Conservation (phyloP, 2,329 filamentous ascomycete genomes). For the Juglanconis juglandina region DNA sequence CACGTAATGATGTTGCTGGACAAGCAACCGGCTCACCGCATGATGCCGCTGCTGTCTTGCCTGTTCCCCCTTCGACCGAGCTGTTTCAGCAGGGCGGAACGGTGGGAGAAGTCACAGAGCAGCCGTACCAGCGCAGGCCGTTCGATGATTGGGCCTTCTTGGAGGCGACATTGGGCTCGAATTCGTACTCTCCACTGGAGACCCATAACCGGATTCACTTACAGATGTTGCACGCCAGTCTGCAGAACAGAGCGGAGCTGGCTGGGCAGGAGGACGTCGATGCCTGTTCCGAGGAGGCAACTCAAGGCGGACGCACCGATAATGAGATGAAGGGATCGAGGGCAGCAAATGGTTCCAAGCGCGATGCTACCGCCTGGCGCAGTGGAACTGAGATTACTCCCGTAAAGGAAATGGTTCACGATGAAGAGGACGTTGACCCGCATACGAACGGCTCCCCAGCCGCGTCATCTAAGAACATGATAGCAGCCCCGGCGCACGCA, state of each 20-base stretch:
- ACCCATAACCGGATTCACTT: slow-evolving; percentile 13
- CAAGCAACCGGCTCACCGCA: neutral
- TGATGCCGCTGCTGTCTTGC: neutral
- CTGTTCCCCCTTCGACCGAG: neutral
- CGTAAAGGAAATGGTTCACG: neutral
- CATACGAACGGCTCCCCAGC: neutral
- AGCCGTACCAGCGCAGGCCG: neutral
- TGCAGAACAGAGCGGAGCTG: neutral
- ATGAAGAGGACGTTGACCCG: neutral
- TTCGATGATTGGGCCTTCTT: slow-evolving; percentile 10
- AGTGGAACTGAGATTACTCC: too few relatives aligned
- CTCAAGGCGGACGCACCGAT: too few relatives aligned
- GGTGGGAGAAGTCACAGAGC: neutral
- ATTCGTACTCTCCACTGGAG: slow-evolving; percentile 9
- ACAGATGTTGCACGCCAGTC: slow-evolving; percentile 1
- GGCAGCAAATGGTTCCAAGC: too few relatives aligned
- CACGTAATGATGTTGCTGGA: neutral
- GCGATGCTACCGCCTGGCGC: too few relatives aligned
- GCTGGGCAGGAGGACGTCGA: neutral
- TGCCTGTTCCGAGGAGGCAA: neutral
- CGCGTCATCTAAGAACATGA: neutral
- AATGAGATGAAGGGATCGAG: too few relatives aligned
- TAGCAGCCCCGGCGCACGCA: neutral
- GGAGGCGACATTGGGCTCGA: neutral
- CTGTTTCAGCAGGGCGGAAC: neutral